phyloP scores from a whole-genome alignment of 164 flowering plant species.

The Stephania japonica region DNA sequence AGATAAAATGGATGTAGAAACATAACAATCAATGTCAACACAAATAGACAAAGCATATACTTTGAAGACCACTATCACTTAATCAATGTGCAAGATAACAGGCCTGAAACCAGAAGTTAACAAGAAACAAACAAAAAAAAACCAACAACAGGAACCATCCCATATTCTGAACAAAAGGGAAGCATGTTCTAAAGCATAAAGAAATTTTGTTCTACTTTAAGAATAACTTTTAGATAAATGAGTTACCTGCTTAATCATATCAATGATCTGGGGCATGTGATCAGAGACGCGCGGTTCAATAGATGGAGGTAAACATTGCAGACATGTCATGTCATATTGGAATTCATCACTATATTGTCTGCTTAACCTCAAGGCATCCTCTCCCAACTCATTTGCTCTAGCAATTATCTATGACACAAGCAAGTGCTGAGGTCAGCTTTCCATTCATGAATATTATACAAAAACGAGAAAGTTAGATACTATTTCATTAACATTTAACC shows the following conservation, averaged over 20 bases:
- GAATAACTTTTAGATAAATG: too few relatives aligned
- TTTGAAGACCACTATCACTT: not conserved
- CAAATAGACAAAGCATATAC: not conserved
- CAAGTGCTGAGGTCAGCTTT: conserved; percentile 49
- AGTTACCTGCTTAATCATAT: conserved; percentile 76
- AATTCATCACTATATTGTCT: conserved; percentile 82
- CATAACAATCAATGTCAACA: not conserved
- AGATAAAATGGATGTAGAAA: not conserved
- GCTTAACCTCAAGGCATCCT: conserved; percentile 85
- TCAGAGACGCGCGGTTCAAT: conserved; percentile 91
- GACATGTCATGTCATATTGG: conserved; percentile 63
- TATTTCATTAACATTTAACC: not conserved
- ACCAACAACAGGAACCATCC: not conserved
- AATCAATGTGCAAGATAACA: not conserved
- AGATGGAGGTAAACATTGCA: conserved; percentile 78
- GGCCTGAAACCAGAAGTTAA: not conserved
- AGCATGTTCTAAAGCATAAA: not conserved
- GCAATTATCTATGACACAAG: conserved; percentile 82
- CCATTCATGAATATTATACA: conserved; percentile 31
- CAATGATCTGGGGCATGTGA: conserved; percentile 86
- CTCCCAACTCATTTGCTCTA: conserved; percentile 78
- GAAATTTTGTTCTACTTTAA: not conserved
- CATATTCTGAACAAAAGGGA: not conserved
- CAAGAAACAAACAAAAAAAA: not conserved
- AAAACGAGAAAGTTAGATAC: not conserved